phyloP scores from a whole-genome alignment of 1,284 basidiomycete species.

The Hypsizygus ulmarius region DNA sequence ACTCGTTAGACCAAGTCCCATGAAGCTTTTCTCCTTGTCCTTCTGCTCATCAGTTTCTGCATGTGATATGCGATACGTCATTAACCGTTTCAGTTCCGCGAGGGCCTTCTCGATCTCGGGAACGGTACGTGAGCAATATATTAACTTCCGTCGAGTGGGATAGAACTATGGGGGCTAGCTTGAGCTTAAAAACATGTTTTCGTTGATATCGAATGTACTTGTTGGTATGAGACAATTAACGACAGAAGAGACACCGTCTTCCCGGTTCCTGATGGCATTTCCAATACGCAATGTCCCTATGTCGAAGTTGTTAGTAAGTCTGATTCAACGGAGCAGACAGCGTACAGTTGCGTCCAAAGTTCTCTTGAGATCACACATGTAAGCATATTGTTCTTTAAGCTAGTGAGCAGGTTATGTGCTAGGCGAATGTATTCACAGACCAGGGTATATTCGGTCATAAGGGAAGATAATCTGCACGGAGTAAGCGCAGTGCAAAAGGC shows the following conservation, averaged over 20 bases:
- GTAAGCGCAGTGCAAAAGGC: constrained; percentile 10
- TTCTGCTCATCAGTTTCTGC: constrained; percentile 75
- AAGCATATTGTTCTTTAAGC: constrained; percentile 89
- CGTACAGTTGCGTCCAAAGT: constrained; percentile 87
- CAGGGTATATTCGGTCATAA: constrained; percentile 88
- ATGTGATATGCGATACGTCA: constrained; percentile 80
- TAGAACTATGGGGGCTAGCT: constrained; percentile 67
- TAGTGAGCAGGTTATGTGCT: constrained; percentile 7
- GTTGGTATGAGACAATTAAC: constrained; percentile 97
- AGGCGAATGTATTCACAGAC: constrained; percentile 36
- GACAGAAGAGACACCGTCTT: constrained; percentile 98
- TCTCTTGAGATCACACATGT: constrained; percentile 98
- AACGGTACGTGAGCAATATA: constrained; percentile 99
- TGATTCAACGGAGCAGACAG: constrained; percentile 2
- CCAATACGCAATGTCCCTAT: constrained; percentile 96
- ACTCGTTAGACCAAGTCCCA: constrained; percentile 91
- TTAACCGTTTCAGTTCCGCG: constrained; percentile 91
- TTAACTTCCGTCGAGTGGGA: constrained; percentile 88
- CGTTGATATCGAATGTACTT: constrained; percentile 46
- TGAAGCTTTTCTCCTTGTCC: constrained; percentile 80
- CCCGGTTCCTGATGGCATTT: constrained; percentile 99
- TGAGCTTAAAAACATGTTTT: constrained; percentile 8
- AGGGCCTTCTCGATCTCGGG: constrained; percentile 99
- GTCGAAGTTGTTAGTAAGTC: constrained; percentile 6
- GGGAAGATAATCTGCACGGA: constrained; percentile 78